Evolutionary conservation across 768 basidiomycete genomes (phyloP).

Genomic region (Kondoa subrosea): DNA sequence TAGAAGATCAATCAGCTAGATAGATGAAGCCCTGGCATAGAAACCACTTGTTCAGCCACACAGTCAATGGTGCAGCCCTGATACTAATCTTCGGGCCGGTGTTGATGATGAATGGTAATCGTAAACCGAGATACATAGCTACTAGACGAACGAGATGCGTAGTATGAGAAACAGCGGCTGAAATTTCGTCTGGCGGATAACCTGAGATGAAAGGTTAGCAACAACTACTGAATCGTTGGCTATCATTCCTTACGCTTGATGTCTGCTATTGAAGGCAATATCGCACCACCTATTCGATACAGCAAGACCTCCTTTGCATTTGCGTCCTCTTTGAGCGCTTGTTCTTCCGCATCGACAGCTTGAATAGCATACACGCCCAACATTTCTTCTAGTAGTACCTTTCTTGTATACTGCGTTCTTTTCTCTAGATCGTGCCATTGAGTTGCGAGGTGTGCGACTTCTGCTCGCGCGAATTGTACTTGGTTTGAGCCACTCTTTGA

Average conservation of each 20-base stretch:
- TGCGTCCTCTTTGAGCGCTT: background rate
- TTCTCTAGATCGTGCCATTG: background rate
- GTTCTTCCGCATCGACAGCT: constrained; percentile 5
- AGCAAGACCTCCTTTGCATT: background rate
- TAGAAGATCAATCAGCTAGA: background rate
- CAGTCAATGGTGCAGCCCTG: background rate
- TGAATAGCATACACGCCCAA: background rate
- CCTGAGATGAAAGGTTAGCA: background rate
- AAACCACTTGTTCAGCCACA: background rate
- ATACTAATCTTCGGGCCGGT: constrained; percentile 2
- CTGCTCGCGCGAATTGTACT: too few relatives aligned
- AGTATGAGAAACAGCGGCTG: constrained; percentile 3
- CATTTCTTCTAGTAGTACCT: background rate
- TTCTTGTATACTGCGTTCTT: background rate
- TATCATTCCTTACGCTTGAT: background rate
- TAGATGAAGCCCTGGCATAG: background rate
- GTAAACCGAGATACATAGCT: constrained; percentile 3
- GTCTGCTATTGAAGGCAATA: background rate
- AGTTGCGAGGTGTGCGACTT: background rate
- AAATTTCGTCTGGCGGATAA: background rate
- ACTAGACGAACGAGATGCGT: constrained; percentile 3
- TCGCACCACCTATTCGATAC: background rate
- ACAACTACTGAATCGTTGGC: background rate
- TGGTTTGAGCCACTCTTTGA: too few relatives aligned
- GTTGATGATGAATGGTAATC: constrained; percentile 4